A percentile compares a stretch with the other conserved stretches of the same genome.
Evolutionary conservation across 2,329 filamentous ascomycete genomes (phyloP).

Genomic region (Penicillium griseofulvum): DNA sequence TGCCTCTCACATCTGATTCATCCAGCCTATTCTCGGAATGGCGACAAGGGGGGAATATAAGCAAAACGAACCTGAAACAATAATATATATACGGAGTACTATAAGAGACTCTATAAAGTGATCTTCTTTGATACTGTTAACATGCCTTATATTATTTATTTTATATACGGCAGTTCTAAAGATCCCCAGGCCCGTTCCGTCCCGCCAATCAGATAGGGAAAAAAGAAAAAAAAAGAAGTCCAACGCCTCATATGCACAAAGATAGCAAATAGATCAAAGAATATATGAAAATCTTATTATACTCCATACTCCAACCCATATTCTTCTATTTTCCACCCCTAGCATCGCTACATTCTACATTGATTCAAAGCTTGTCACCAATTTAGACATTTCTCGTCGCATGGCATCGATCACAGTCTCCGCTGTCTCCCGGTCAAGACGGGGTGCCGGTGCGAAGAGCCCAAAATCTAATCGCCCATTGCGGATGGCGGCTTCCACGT

Average conservation of each 20-base stretch:
- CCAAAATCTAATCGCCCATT: constrained; percentile 22
- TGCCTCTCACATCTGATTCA: no score
- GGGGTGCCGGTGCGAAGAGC: constrained; percentile 17
- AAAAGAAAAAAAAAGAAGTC: constrained; percentile 12
- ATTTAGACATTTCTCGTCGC: constrained; percentile 15
- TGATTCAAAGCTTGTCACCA: constrained; percentile 6
- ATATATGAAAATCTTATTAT: not conserved
- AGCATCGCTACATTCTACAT: constrained; percentile 1
- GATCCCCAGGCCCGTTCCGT: constrained; percentile 16
- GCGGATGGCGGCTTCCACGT: constrained; percentile 25
- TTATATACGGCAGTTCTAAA: not conserved
- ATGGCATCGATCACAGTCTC: constrained; percentile 15
- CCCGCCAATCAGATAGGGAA: constrained; percentile 2
- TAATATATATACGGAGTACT: no score
- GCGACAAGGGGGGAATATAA: no score
- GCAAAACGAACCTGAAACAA: no score
- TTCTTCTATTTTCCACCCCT: not conserved
- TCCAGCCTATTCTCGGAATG: no score
- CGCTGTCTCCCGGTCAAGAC: constrained; percentile 14
- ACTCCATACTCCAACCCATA: not conserved
- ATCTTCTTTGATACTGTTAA: no score
- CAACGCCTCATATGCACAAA: constrained; percentile 20
- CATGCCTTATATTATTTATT: no score
- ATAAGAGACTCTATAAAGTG: no score
- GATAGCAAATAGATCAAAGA: not conserved